These are phyloP conservation scores for Hymenoscyphus infarciens DNA, from an alignment of 2,329 filamentous ascomycete genomes.

Conservation along the genomic window DNA sequence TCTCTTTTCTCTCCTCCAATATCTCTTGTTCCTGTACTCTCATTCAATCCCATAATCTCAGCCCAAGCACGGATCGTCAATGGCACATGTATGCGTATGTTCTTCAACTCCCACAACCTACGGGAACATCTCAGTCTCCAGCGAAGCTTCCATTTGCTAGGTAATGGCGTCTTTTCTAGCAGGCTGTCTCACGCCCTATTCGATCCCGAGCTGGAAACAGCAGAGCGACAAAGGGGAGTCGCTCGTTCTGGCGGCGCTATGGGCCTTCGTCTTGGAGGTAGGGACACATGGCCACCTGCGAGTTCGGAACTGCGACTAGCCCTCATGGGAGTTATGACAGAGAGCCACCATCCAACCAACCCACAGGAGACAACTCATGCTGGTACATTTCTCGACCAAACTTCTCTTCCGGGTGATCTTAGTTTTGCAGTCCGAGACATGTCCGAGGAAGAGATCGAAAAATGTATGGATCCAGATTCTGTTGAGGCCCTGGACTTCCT, in stretches of 20 bases:
- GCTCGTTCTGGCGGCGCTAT: constrained; percentile 68
- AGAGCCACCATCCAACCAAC: constrained; percentile 55
- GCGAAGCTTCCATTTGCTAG: constrained; percentile 76
- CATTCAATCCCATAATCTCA: constrained; percentile 69
- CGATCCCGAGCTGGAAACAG: constrained; percentile 74
- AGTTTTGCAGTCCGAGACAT: constrained; percentile 85
- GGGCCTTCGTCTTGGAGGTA: constrained; percentile 76
- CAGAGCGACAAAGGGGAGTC: constrained; percentile 68
- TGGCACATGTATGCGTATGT: constrained; percentile 67
- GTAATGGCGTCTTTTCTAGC: constrained; percentile 79
- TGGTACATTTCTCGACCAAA: constrained; percentile 33
- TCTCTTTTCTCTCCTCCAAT: constrained; percentile 33
- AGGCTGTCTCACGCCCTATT: constrained; percentile 81
- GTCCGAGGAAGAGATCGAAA: constrained; percentile 71
- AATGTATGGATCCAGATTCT: constrained; percentile 76
- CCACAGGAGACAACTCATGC: constrained; percentile 29
- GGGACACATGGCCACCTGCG: constrained; percentile 86
- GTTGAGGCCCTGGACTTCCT: constrained; percentile 93
- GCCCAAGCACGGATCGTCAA: constrained; percentile 76
- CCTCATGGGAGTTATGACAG: constrained; percentile 78
- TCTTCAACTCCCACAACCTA: constrained; percentile 73
- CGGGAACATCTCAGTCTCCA: constrained; percentile 71
- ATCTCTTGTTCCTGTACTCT: constrained; percentile 61
- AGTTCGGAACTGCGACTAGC: constrained; percentile 89
- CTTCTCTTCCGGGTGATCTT: constrained; percentile 61